Percentiles rank a stretch among this genome's conserved stretches.
phyloP scores from a whole-genome alignment of 2,329 filamentous ascomycete genomes.

The Gnomoniopsis smithogilvyi region DNA sequence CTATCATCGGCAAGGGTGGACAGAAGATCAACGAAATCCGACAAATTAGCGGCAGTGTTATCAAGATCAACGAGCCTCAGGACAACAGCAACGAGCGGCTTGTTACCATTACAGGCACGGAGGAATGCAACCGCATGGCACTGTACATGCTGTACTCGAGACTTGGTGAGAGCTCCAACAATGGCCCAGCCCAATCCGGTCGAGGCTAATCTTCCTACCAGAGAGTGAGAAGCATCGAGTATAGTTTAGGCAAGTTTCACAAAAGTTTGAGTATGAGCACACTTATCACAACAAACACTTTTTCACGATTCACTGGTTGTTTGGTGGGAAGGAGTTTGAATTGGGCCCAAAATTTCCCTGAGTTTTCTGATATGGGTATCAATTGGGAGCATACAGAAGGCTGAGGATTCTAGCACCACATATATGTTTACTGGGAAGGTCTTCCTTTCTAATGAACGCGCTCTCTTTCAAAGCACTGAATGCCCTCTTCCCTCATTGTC shows the following conservation, averaged over 20 bases:
- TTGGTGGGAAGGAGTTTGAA: too few relatives aligned
- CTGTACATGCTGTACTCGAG: conserved; percentile 98
- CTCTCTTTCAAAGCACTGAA: conserved; percentile 14
- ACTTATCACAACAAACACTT: conserved; percentile 9
- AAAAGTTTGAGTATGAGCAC: conserved; percentile 7
- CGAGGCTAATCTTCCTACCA: conserved; percentile 30
- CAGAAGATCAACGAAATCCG: conserved; percentile 99
- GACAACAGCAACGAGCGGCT: conserved; percentile 98
- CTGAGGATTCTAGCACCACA: conserved; percentile 13
- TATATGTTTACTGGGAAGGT: background rate
- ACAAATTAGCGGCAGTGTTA: conserved; percentile 93
- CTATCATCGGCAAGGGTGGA: conserved; percentile 97
- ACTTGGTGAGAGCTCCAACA: conserved; percentile 64
- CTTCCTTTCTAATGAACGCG: conserved; percentile 18
- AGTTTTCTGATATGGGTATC: background rate
- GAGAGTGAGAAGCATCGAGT: conserved; percentile 77
- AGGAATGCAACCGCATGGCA: conserved; percentile 99
- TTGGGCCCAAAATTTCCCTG: too few relatives aligned
- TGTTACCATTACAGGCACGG: conserved; percentile 95
- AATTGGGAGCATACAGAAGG: conserved; percentile 6
- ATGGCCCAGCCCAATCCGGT: conserved; percentile 16
- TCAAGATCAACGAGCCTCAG: conserved; percentile 99
- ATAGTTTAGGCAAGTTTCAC: conserved; percentile 29
- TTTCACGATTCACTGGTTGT: too few relatives aligned
- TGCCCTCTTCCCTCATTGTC: background rate